A percentile compares a stretch with the other conserved stretches of the same genome.
These are phyloP conservation scores for Rusavskia elegans DNA, from an alignment of 495 filamentous ascomycete species.

Conservation along the genomic window DNA sequence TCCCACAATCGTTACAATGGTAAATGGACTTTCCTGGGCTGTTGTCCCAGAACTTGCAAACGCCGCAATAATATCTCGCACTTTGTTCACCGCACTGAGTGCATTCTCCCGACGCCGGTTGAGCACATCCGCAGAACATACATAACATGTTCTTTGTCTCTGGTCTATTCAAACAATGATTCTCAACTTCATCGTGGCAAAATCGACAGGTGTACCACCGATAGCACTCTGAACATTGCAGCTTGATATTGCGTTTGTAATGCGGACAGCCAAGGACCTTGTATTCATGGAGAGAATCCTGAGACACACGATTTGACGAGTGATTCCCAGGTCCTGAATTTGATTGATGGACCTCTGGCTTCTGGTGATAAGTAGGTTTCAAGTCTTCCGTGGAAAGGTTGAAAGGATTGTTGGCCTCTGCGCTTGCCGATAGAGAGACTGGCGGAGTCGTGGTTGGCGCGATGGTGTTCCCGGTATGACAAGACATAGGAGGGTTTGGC, in stretches of 20 bases:
- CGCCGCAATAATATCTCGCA: constrained; percentile 86
- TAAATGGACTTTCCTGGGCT: constrained; percentile 85
- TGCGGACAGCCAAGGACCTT: constrained; percentile 67
- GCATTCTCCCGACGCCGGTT: constrained; percentile 68
- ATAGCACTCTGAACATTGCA: constrained; percentile 79
- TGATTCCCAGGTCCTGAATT: constrained; percentile 15
- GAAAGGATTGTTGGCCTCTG: constrained; percentile 36
- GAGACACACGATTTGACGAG: constrained; percentile 17
- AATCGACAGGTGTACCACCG: constrained; percentile 92
- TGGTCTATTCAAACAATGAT: constrained; percentile 64
- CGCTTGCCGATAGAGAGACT: constrained; percentile 16
- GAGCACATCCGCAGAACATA: constrained; percentile 84
- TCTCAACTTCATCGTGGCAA: constrained; percentile 79
- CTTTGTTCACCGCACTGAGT: constrained; percentile 55
- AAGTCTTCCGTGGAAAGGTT: constrained; percentile 58
- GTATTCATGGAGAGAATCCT: constrained; percentile 16
- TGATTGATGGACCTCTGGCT: constrained; percentile 25
- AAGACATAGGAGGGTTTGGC: constrained; percentile 21
- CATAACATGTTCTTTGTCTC: constrained; percentile 93
- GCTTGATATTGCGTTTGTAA: constrained; percentile 89
- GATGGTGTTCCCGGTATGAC: constrained; percentile 13
- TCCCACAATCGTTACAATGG: constrained; percentile 91
- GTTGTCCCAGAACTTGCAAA: constrained; percentile 96
- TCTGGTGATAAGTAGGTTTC: constrained; percentile 49
- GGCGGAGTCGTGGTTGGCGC: constrained; percentile 19